Evolutionary conservation across 371 early-diverging fungal species (phyloP), one percentile per base, ranked within the genome.

Genomic region (Basidiobolus meristosporus): DNA sequence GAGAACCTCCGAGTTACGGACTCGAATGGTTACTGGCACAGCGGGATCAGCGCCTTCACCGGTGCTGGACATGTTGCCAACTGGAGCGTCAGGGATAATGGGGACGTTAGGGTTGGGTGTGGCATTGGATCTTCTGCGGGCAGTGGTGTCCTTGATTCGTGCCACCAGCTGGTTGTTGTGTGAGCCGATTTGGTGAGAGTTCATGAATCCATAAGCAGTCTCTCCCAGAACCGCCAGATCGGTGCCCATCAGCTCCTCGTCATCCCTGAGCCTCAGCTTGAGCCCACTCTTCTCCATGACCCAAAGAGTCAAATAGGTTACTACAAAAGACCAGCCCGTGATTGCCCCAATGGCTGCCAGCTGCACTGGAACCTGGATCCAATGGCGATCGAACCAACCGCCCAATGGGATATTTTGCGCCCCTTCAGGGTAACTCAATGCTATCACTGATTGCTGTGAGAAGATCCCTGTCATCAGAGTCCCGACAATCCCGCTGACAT

Each of bases 401-500:
- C 89, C 89, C 1, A 45, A 37, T 40, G 81, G 77, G 9, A 30
- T n/a, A n/a, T n/a, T n/a, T n/a, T n/a, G n/a, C n/a, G n/a, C n/a
- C n/a, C n/a, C n/a, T 1, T 63, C 28, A 0, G 83, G 88, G 46
- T 82, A 84, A n/a, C n/a, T n/a, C 34, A 88, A 59, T 11, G 50
- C 58, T 10, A 78, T 75, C 36, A 90, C 62, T 41, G 62, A 59
- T 12, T 44, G 43, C 48, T 82, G 77, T 29, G 92, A 86, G 65
- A 93, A 91, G 16, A 93, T 46, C 45, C 90, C 95, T 0, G 91
- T 90, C 32, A 89, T 51, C 16, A 90, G 36, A 46, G 72, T 77
- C 6, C 95, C 95, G n/a, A 78, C 62, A 37, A 86, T 51, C 22
- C 91, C 95, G 40, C 90, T 89, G n/a, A 89, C 65, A 40, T 87